Conservation (phyloP, 768 basidiomycete genomes). For the Sarcodon aspratus region DNA sequence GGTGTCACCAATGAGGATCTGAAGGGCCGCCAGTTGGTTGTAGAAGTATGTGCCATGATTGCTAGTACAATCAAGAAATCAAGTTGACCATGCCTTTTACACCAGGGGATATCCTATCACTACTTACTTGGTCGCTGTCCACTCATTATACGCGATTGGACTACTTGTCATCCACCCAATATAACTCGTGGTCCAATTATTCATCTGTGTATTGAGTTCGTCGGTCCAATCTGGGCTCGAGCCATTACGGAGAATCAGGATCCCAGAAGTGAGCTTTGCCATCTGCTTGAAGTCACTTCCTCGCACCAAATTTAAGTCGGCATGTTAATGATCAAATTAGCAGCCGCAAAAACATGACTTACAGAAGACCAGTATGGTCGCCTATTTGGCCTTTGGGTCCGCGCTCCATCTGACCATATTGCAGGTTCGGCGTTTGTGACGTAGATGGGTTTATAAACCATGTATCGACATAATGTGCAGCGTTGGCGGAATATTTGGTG, state of each 20-base stretch:
- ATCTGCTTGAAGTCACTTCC: conserved; percentile 46
- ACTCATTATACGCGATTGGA: conserved; percentile 34
- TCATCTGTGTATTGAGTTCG: conserved; percentile 36
- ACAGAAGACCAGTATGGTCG: conserved; percentile 45
- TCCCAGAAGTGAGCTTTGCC: conserved; percentile 40
- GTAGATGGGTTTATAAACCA: conserved; percentile 54
- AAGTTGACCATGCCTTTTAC: background rate
- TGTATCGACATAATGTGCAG: conserved; percentile 34
- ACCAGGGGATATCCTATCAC: background rate
- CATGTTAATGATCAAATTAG: conserved; percentile 4
- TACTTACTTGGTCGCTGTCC: conserved; percentile 35
- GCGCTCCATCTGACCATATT: conserved; percentile 24
- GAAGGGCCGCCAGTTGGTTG: conserved; percentile 46
- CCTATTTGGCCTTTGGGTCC: conserved; percentile 17
- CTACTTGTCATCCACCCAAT: conserved; percentile 44
- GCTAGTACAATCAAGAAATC: conserved; percentile 17
- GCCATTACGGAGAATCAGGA: conserved; percentile 40
- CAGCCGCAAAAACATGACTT: conserved; percentile 10
- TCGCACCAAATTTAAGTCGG: conserved; percentile 7
- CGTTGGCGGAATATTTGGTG: conserved; percentile 27
- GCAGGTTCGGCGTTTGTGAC: conserved; percentile 53
- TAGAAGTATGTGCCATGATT: conserved; percentile 60
- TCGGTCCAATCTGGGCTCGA: conserved; percentile 41
- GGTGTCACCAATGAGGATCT: conserved; percentile 40
- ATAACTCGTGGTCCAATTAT: conserved; percentile 40